A percentile compares a stretch with the other conserved stretches of the same genome.
Evolutionary conservation across 2,329 filamentous ascomycete genomes (phyloP).

Genomic region (Penicillium janthinellum): DNA sequence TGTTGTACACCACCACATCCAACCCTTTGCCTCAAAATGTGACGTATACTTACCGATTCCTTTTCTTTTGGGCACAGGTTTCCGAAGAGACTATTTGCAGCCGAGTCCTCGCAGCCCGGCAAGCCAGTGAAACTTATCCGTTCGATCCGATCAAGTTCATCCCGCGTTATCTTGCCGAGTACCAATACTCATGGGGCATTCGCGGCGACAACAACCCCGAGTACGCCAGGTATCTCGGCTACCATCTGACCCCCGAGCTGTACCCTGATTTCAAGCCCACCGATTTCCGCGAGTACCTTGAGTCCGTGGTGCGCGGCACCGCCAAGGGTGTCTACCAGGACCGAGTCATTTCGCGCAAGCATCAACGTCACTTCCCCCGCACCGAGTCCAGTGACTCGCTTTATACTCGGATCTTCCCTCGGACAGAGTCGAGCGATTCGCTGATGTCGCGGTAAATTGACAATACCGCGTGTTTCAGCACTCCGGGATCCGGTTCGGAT

Average conservation of each 20-base stretch:
- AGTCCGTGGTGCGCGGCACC: constrained; percentile 46
- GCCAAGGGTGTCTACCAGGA: constrained; percentile 42
- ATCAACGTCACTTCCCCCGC: constrained; percentile 40
- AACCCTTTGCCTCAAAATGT: neutral
- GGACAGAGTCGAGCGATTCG: constrained; percentile 41
- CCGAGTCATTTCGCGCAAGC: constrained; percentile 38
- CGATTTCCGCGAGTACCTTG: constrained; percentile 44
- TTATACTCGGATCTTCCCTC: constrained; percentile 39
- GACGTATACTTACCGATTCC: neutral
- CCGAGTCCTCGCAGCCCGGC: constrained; percentile 36
- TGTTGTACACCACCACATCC: constrained; percentile 13
- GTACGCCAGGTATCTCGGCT: constrained; percentile 58
- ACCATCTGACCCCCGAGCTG: constrained; percentile 54
- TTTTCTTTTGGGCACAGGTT: constrained; percentile 27
- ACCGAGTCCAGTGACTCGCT: constrained; percentile 41
- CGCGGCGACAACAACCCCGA: constrained; percentile 58
- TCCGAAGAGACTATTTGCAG: constrained; percentile 39
- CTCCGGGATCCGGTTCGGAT: constrained; percentile 10
- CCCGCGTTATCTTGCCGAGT: constrained; percentile 45
- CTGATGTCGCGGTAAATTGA: constrained; percentile 36
- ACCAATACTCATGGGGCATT: constrained; percentile 50
- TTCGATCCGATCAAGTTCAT: constrained; percentile 41
- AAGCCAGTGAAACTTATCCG: constrained; percentile 41
- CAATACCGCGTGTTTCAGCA: constrained; percentile 11
- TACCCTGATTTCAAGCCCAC: constrained; percentile 55